A percentile compares a stretch with the other conserved stretches of the same genome.
These are phyloP conservation scores for Musa beccarii DNA, from an alignment of 176 grass and related monocot species.

Conservation along the genomic window DNA sequence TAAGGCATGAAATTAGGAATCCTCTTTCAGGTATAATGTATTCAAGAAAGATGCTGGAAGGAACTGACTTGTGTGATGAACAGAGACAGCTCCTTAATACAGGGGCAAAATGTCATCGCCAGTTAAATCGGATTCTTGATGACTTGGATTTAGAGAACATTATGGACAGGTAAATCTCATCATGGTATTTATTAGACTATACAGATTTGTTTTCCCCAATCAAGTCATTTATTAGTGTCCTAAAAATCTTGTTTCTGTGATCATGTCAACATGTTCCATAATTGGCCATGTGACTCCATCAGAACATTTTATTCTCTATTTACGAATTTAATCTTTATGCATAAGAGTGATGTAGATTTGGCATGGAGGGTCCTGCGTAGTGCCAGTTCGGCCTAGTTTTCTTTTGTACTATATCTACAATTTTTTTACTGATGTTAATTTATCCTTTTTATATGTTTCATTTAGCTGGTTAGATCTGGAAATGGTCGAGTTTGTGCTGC, in stretches of 20 bases:
- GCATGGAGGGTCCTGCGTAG: too few relatives aligned
- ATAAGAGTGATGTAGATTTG: too few relatives aligned
- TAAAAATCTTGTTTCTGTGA: too few relatives aligned
- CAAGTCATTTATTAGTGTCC: not conserved
- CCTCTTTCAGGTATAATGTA: conserved; percentile 85
- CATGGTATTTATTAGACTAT: not conserved
- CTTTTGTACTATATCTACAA: not conserved
- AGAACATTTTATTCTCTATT: too few relatives aligned
- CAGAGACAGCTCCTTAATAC: conserved; percentile 54
- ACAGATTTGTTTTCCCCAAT: not conserved
- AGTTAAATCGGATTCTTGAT: conserved; percentile 74
- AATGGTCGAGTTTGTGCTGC: conserved; percentile 74
- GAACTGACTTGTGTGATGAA: conserved; percentile 54
- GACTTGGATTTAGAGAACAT: conserved; percentile 76
- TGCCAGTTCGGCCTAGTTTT: not conserved
- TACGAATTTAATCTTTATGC: too few relatives aligned
- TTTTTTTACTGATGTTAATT: not conserved
- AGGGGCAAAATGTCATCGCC: conserved; percentile 48
- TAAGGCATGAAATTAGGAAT: conserved; percentile 73
- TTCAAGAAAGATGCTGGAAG: conserved; percentile 50
- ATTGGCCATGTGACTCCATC: too few relatives aligned
- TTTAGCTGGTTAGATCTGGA: conserved; percentile 83
- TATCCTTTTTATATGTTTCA: conserved; percentile 14
- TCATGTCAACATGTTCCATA: too few relatives aligned
- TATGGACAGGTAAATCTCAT: conserved; percentile 52